These are phyloP conservation scores for Russula brevipes DNA, from an alignment of 768 basidiomycete genomes.

Conservation along the genomic window DNA sequence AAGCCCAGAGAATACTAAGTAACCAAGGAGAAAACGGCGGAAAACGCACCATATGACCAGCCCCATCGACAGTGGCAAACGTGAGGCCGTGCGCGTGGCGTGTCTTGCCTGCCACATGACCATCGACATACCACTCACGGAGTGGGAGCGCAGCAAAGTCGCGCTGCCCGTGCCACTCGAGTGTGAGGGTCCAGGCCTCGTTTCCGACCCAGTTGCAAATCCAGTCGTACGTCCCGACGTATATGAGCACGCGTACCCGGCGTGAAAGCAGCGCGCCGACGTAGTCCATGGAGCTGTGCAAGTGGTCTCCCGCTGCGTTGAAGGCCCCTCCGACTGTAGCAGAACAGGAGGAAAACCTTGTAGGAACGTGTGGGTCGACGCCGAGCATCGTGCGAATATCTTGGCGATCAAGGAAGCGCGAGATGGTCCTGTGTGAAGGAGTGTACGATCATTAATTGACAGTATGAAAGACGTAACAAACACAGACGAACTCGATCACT, in stretches of 20 bases:
- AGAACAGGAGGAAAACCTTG: constrained; percentile 41
- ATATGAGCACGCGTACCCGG: constrained; percentile 48
- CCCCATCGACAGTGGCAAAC: constrained; percentile 55
- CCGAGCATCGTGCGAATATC: constrained; percentile 53
- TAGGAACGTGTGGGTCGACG: constrained; percentile 45
- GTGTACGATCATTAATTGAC: not conserved
- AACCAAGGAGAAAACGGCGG: too few species aligned
- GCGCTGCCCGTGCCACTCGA: constrained; percentile 56
- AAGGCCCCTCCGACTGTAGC: constrained; percentile 48
- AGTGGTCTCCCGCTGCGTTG: constrained; percentile 37
- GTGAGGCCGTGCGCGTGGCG: constrained; percentile 53
- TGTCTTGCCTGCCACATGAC: constrained; percentile 47
- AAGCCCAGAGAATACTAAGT: not conserved
- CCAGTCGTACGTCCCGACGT: constrained; percentile 52
- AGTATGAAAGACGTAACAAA: not conserved
- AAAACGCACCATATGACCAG: constrained; percentile 64
- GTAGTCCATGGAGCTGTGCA: constrained; percentile 35
- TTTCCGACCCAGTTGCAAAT: constrained; percentile 63
- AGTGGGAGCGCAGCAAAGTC: constrained; percentile 42
- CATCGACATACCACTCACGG: constrained; percentile 52
- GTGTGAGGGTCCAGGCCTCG: constrained; percentile 50
- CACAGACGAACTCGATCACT: constrained; percentile 37
- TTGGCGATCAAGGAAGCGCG: constrained; percentile 55
- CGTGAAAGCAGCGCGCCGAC: constrained; percentile 51
- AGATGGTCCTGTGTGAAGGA: constrained; percentile 43